Evolutionary conservation across 2,329 filamentous ascomycete species (phyloP).

Genomic region (Xylaria hypoxylon): DNA sequence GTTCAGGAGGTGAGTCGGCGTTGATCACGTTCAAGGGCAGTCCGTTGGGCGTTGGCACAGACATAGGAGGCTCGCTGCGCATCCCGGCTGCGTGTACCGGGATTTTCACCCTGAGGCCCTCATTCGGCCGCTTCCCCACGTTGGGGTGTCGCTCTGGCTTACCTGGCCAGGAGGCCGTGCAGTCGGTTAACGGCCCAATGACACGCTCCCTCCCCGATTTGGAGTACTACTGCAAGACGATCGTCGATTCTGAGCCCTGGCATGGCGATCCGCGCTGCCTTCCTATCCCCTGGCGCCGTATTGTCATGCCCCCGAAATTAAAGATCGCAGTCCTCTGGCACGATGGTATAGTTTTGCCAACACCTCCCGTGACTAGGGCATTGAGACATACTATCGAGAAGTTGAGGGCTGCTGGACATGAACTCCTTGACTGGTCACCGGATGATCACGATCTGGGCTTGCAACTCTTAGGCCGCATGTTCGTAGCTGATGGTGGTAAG

Average conservation of each 20-base stretch:
- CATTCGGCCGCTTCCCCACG: slow-evolving; percentile 70
- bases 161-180: slow-evolving; percentile 73
- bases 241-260: slow-evolving; percentile 68
- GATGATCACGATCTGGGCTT: slow-evolving; percentile 56
- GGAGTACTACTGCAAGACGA: slow-evolving; percentile 63
- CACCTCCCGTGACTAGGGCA: slow-evolving; percentile 72
- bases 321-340: slow-evolving; percentile 72
- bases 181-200: slow-evolving; percentile 73
- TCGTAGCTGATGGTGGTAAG: slow-evolving; percentile 60
- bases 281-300: slow-evolving; percentile 66
- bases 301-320: slow-evolving; percentile 55
- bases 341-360: slow-evolving; percentile 73
- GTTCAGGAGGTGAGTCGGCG: slow-evolving; percentile 74
- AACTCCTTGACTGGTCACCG: slow-evolving; percentile 65
- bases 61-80: slow-evolving; percentile 52
- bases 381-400: slow-evolving; percentile 59
- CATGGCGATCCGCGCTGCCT: slow-evolving; percentile 66
- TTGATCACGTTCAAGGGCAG: slow-evolving; percentile 70
- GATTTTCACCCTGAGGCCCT: slow-evolving; percentile 52
- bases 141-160: slow-evolving; percentile 65
- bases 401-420: slow-evolving; percentile 60
- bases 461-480: slow-evolving; percentile 58
- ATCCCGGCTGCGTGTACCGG: slow-evolving; percentile 52
- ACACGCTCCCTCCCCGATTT: slow-evolving; percentile 67
- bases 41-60: slow-evolving; percentile 62